These are phyloP conservation scores for Musa acuminata DNA, from an alignment of 176 grass and related monocot genomes.

Conservation along the genomic window DNA sequence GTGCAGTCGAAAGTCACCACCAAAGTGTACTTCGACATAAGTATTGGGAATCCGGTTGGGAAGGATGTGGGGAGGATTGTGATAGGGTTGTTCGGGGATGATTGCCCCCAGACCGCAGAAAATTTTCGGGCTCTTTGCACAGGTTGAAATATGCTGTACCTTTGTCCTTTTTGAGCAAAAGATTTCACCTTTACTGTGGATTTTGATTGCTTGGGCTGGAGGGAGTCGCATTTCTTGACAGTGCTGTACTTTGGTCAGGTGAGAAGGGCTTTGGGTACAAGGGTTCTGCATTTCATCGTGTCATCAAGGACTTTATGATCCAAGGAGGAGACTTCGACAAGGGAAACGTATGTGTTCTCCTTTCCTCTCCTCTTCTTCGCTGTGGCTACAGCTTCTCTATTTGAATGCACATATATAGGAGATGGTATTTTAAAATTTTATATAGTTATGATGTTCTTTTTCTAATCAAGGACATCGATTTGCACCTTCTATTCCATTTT, in stretches of 20 bases:
- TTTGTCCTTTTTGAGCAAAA: background rate
- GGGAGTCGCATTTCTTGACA: background rate
- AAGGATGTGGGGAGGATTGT: slow-evolving; percentile 67
- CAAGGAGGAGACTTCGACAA: slow-evolving; percentile 98
- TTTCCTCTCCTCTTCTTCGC: background rate
- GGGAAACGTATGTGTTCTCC: slow-evolving; percentile 53
- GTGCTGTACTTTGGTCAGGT: slow-evolving; percentile 29
- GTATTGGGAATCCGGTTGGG: slow-evolving; percentile 60
- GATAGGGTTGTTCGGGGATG: slow-evolving; percentile 80
- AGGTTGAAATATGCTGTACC: slow-evolving; percentile 23
- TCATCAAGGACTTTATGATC: slow-evolving; percentile 96
- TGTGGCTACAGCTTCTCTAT: background rate
- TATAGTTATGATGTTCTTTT: too few relatives aligned
- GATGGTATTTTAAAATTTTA: too few relatives aligned
- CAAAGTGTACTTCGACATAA: slow-evolving; percentile 98
- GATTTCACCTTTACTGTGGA: background rate
- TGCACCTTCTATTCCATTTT: too few relatives aligned
- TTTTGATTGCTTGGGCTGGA: background rate
- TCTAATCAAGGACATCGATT: too few relatives aligned
- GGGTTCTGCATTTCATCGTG: slow-evolving; percentile 77
- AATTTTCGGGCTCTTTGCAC: slow-evolving; percentile 90
- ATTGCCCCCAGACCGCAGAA: slow-evolving; percentile 75
- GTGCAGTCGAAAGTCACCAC: slow-evolving; percentile 79
- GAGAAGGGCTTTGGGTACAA: slow-evolving; percentile 92
- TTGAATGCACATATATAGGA: background rate